A percentile compares a stretch with the other conserved stretches of the same genome.
These are phyloP conservation scores for Lepidium didymum DNA, from an alignment of 345 rosid species.

Conservation along the genomic window DNA sequence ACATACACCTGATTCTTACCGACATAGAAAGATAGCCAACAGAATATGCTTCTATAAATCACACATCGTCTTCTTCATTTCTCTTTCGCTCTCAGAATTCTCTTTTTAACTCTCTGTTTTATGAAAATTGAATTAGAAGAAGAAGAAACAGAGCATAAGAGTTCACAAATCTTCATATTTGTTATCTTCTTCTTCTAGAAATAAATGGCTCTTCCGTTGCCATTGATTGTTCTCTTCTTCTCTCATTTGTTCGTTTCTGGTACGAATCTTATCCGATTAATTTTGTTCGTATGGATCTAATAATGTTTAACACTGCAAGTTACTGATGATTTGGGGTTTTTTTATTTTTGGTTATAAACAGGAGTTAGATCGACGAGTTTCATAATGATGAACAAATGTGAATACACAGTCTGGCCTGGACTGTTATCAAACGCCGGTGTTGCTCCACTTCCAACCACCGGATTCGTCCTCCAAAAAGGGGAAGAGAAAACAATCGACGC, in stretches of 20 bases:
- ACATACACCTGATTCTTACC: slow-evolving; percentile 14
- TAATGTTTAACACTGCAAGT: neutral
- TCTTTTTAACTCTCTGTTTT: neutral
- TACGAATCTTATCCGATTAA: slow-evolving; percentile 3
- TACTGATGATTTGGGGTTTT: neutral
- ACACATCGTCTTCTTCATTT: neutral
- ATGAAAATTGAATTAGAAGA: neutral
- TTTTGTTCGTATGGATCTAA: neutral
- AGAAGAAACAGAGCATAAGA: slow-evolving; percentile 7
- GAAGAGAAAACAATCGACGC: slow-evolving; percentile 48
- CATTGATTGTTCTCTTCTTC: slow-evolving; percentile 16
- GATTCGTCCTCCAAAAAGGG: slow-evolving; percentile 65
- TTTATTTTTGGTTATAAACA: neutral
- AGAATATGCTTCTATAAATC: slow-evolving; percentile 15
- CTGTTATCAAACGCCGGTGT: slow-evolving; percentile 67
- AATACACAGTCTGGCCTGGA: slow-evolving; percentile 85
- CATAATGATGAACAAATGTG: slow-evolving; percentile 59
- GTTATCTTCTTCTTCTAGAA: slow-evolving; percentile 18
- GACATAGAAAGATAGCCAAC: neutral
- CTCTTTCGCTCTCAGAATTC: slow-evolving; percentile 12
- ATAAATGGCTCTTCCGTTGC: slow-evolving; percentile 36
- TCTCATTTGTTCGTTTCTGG: slow-evolving; percentile 29
- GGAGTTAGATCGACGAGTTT: slow-evolving; percentile 55
- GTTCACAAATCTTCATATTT: neutral
- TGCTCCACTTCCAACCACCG: slow-evolving; percentile 65